phyloP scores from a whole-genome alignment of 805 yeast genomes.

The Ogataea wickerhamii region DNA sequence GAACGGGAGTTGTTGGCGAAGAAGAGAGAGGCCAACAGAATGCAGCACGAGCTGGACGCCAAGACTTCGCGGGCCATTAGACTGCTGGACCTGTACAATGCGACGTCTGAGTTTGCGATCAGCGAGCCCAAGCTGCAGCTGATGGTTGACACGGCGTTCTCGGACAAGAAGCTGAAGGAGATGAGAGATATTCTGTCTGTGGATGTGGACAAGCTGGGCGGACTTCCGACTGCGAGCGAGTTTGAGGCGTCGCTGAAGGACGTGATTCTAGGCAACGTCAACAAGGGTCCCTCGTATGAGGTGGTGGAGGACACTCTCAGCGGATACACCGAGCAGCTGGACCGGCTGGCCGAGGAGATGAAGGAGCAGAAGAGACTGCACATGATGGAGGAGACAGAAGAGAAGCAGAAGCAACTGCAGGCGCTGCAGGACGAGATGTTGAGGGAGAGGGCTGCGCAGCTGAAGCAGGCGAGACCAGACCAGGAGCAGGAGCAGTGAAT shows the following conservation, averaged over 20 bases:
- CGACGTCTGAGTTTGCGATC: slow-evolving; percentile 63
- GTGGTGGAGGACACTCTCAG: slow-evolving; percentile 30
- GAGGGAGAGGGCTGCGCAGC: slow-evolving; percentile 13
- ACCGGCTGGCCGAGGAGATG: slow-evolving; percentile 22
- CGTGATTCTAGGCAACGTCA: slow-evolving; percentile 28
- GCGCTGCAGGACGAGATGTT: slow-evolving; percentile 22
- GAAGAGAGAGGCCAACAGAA: slow-evolving; percentile 68
- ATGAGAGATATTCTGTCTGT: slow-evolving; percentile 16
- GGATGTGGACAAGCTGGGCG: slow-evolving; percentile 21
- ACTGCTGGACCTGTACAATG: slow-evolving; percentile 69
- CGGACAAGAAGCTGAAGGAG: slow-evolving; percentile 33
- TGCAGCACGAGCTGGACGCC: slow-evolving; percentile 46
- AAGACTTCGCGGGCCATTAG: slow-evolving; percentile 52
- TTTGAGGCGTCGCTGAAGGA: slow-evolving; percentile 28
- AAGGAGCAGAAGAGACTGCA: slow-evolving; percentile 21
- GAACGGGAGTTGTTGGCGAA: slow-evolving; percentile 54
- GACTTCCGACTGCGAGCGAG: slow-evolving; percentile 18
- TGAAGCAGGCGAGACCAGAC: slow-evolving; percentile 1
- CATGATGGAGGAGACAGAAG: slow-evolving; percentile 22
- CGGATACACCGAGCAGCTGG: slow-evolving; percentile 25
- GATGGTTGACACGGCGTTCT: slow-evolving; percentile 56
- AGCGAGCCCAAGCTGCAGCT: slow-evolving; percentile 62
- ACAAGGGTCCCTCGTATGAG: slow-evolving; percentile 32
- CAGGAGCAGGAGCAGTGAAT: background rate
- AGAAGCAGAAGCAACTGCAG: slow-evolving; percentile 22